A percentile compares a stretch with the other conserved stretches of the same genome.
phyloP scores from a whole-genome alignment of 169 alveolate species.

The Plasmodium blacklocki region DNA sequence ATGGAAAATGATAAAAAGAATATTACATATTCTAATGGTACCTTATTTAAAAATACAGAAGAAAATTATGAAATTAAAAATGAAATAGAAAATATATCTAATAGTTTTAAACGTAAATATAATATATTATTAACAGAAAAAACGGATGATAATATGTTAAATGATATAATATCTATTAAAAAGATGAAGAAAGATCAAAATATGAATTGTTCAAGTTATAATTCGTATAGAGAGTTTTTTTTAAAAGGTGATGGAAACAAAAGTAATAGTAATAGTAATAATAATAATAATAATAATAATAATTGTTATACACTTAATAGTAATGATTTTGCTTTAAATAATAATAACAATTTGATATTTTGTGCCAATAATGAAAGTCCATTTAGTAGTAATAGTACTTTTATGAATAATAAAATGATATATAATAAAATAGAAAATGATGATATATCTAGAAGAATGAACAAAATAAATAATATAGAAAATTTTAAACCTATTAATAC shows the following conservation, averaged over 20 bases:
- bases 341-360: too few species aligned
- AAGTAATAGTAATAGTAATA: neutral
- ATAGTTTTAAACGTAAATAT: constrained; percentile 65
- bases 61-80: constrained; percentile 31
- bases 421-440: too few species aligned
- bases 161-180: constrained; percentile 33
- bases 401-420: too few species aligned
- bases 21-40: neutral
- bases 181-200: constrained; percentile 23
- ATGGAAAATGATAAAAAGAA: neutral
- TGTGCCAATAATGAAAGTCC: too few species aligned
- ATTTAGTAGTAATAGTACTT: too few species aligned
- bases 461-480: neutral
- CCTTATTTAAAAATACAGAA: constrained; percentile 36
- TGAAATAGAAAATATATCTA: constrained; percentile 60
- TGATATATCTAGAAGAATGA: neutral
- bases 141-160: constrained; percentile 30
- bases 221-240: constrained; percentile 53
- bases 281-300: neutral
- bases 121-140: constrained; percentile 42
- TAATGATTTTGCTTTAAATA: too few species aligned
- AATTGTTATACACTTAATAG: too few species aligned
- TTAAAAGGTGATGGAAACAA: neutral
- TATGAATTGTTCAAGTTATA: neutral
- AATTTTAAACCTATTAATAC: neutral